phyloP scores from a whole-genome alignment of 2,329 filamentous ascomycete genomes.

The Cercospora zeae-maydis region DNA sequence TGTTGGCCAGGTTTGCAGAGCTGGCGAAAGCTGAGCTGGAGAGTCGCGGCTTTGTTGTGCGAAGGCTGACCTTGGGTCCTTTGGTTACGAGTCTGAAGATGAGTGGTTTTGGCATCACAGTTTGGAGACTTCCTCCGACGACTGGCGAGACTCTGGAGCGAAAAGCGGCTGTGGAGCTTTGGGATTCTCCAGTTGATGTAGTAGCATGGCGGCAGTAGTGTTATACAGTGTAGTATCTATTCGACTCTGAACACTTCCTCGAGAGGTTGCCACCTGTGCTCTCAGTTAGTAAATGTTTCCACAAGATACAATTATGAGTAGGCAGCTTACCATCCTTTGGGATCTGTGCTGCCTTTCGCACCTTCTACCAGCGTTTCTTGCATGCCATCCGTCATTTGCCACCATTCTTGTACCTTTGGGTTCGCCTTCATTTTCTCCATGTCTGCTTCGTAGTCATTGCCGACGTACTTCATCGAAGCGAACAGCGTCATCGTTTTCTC shows the following conservation, averaged over 20 bases:
- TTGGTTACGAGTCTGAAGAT: conserved; percentile 40
- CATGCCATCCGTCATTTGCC: conserved; percentile 67
- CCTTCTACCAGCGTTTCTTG: conserved; percentile 61
- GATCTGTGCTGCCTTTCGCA: conserved; percentile 56
- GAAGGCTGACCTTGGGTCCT: conserved; percentile 35
- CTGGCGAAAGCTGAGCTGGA: conserved; percentile 33
- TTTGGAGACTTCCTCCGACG: conserved; percentile 36
- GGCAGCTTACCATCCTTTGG: conserved; percentile 51
- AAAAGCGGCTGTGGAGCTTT: conserved; percentile 33
- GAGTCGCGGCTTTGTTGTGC: conserved; percentile 34
- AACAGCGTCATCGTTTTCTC: conserved; percentile 62
- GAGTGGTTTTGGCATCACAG: conserved; percentile 39
- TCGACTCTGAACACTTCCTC: conserved; percentile 64
- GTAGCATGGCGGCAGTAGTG: conserved; percentile 37
- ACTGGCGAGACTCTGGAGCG: conserved; percentile 32
- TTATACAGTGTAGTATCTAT: neutral
- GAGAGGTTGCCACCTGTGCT: conserved; percentile 52
- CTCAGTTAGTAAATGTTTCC: neutral
- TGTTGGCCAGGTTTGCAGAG: conserved; percentile 37
- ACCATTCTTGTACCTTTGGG: conserved; percentile 60
- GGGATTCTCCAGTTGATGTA: conserved; percentile 38
- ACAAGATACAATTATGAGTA: neutral
- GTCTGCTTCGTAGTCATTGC: conserved; percentile 66
- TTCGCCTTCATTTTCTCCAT: conserved; percentile 74
- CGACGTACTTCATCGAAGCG: conserved; percentile 75